phyloP scores from a whole-genome alignment of 208 protist species.

The Tritrichomonas musculus region DNA sequence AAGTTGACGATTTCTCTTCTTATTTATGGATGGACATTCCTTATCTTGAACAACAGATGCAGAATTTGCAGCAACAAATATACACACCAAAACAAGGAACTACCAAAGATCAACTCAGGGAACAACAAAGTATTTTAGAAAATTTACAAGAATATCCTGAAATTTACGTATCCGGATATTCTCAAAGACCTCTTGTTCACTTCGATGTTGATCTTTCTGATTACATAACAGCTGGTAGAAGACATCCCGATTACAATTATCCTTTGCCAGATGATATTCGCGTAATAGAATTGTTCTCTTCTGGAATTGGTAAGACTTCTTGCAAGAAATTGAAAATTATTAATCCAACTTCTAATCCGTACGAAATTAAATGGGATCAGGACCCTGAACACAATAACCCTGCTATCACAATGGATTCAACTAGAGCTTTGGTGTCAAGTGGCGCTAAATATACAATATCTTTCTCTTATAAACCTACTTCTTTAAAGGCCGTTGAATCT shows the following conservation, averaged over 20 bases:
- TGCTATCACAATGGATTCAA: neutral
- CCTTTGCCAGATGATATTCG: neutral
- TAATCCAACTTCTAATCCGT: neutral
- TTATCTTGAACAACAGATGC: no score
- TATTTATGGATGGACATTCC: neutral
- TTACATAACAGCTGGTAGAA: constrained; percentile 63
- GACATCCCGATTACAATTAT: constrained; percentile 39
- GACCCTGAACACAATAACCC: neutral
- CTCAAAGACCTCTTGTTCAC: constrained; percentile 82
- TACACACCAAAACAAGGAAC: no score
- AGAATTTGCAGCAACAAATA: no score
- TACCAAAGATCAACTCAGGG: no score
- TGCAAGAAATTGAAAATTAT: constrained; percentile 15
- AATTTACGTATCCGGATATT: constrained; percentile 65
- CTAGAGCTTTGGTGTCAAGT: neutral
- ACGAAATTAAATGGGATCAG: neutral
- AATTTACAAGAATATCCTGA: neutral
- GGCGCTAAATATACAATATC: neutral
- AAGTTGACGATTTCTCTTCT: constrained; percentile 52
- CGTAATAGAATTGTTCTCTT: neutral
- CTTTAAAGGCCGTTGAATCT: neutral
- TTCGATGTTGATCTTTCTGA: constrained; percentile 75
- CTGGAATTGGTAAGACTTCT: neutral
- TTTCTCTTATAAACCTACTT: constrained; percentile 6
- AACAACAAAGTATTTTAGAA: no score